Evolutionary conservation across 2,329 filamentous ascomycete species (phyloP), one percentile per base, ranked within the genome.

Genomic region (Sclerotinia subarctica): DNA sequence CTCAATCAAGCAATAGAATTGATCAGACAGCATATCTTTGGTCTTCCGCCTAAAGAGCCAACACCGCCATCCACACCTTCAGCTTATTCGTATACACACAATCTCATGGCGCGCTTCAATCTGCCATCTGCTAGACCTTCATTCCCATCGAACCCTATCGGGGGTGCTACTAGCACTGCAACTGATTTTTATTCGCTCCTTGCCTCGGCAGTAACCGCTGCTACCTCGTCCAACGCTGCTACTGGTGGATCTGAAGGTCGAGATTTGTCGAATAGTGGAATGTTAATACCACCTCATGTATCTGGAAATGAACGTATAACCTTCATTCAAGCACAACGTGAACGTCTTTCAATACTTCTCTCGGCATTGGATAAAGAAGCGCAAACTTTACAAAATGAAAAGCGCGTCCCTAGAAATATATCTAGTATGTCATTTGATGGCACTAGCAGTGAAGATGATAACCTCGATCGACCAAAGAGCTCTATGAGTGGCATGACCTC

Each of bases 31-130:
- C 89, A 90, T 72, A 81, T 96, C 10, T 82, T 98, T n/a, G 92
- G 93, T 69, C 82, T 94, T 70, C 89, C 90, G 54, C 88, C 90
- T 6, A 80, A 70, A 77, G 81, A 67, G 72, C 78, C 59, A 72
- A 80, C 57, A 74, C 82, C 74, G 73, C 84, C 84, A 35, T 79
- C 82, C 1, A 80, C 80, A 24, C 82, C 78, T 67, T 82, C 79
- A 73, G 81, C 78, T 13, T 79, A 76, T 64, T 77, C 81, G 73
- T 97, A 97, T 78, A 93, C 92, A 2, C 91, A 96, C 78, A 86
- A 85, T 52, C 85, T 98, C 49, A 88, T 97, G 69, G 90, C 91
- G 54, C 87, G 94, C 70, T 97, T 98, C 82, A 92, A 88, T 77
- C 86, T 97, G 73, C 93, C 94, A 17, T 81, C 86, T 51, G 88